These are phyloP conservation scores for Phylloporus scabripes DNA, from an alignment of 768 basidiomycete species.

Conservation along the genomic window DNA sequence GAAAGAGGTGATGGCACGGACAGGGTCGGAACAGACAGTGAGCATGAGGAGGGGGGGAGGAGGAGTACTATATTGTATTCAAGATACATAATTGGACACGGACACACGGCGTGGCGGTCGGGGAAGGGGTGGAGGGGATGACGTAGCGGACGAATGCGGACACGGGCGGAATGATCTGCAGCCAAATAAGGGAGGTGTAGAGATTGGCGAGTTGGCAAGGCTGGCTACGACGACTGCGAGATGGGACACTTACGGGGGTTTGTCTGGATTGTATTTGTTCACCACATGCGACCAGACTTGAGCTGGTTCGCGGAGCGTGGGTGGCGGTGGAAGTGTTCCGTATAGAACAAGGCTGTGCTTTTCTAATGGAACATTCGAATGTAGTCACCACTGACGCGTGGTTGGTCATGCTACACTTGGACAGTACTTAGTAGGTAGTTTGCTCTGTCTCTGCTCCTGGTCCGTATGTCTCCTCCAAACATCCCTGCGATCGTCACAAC, in stretches of 20 bases:
- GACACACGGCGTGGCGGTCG: neutral
- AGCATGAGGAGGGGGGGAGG: neutral
- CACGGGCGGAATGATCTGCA: slow-evolving; percentile 20
- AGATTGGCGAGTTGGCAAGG: neutral
- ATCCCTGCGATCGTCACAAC: slow-evolving; percentile 34
- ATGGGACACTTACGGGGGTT: neutral
- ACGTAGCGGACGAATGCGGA: slow-evolving; percentile 7
- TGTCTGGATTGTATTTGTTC: neutral
- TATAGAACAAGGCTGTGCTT: slow-evolving; percentile 26
- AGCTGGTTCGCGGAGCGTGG: neutral
- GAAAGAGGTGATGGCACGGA: too few relatives aligned
- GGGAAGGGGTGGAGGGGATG: slow-evolving; percentile 11
- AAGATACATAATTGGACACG: slow-evolving; percentile 15
- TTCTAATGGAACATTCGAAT: slow-evolving; percentile 27
- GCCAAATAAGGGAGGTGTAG: slow-evolving; percentile 18
- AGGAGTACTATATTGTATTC: too few relatives aligned
- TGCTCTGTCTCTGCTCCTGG: slow-evolving; percentile 8
- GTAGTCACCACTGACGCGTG: neutral
- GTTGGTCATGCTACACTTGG: neutral
- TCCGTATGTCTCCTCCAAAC: slow-evolving; percentile 9
- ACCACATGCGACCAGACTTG: neutral
- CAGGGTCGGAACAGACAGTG: neutral
- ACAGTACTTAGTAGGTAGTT: neutral
- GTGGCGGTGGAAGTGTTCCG: slow-evolving; percentile 11
- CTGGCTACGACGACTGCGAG: neutral